These are phyloP conservation scores for Globisporangium megalacanthum DNA, from an alignment of 352 stramenopile genomes.

Conservation along the genomic window DNA sequence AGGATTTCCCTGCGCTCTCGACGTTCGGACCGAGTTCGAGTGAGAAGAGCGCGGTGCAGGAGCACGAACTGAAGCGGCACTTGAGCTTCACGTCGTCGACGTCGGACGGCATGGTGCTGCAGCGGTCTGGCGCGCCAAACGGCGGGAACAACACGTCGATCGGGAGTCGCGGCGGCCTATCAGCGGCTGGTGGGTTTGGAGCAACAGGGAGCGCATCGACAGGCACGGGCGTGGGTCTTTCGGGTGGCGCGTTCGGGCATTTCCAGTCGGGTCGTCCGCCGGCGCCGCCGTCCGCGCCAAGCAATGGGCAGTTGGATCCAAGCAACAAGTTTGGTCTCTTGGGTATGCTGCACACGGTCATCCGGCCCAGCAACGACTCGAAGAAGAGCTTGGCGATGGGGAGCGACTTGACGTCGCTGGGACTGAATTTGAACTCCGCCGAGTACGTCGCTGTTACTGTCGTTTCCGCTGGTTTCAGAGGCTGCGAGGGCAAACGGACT, in stretches of 20 bases:
- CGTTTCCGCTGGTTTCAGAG: not conserved
- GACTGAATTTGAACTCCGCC: slow-evolving; percentile 79
- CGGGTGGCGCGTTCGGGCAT: slow-evolving; percentile 52
- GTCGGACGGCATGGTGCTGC: slow-evolving; percentile 52
- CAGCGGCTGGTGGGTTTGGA: slow-evolving; percentile 3
- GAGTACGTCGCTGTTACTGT: slow-evolving; percentile 39
- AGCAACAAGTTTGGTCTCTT: slow-evolving; percentile 76
- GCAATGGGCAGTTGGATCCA: slow-evolving; percentile 49
- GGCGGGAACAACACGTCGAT: slow-evolving; percentile 53
- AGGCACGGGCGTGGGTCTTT: slow-evolving; percentile 41
- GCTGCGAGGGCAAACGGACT: not conserved
- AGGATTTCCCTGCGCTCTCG: slow-evolving; percentile 81
- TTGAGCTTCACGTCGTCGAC: slow-evolving; percentile 66
- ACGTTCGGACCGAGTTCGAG: slow-evolving; percentile 38
- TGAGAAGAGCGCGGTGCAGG: slow-evolving; percentile 48
- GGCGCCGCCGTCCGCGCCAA: slow-evolving; percentile 9
- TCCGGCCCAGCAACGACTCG: slow-evolving; percentile 54
- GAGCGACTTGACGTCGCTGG: slow-evolving; percentile 75
- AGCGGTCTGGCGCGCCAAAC: slow-evolving; percentile 31
- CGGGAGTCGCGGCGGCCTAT: slow-evolving; percentile 29
- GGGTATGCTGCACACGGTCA: slow-evolving; percentile 78
- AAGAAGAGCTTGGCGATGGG: slow-evolving; percentile 78
- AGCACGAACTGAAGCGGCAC: slow-evolving; percentile 56
- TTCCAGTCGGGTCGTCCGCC: slow-evolving; percentile 27
- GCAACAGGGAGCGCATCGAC: slow-evolving; percentile 13